These are phyloP conservation scores for Pyrrhoderma lamaoense DNA, from an alignment of 1,284 basidiomycete species.

Conservation along the genomic window DNA sequence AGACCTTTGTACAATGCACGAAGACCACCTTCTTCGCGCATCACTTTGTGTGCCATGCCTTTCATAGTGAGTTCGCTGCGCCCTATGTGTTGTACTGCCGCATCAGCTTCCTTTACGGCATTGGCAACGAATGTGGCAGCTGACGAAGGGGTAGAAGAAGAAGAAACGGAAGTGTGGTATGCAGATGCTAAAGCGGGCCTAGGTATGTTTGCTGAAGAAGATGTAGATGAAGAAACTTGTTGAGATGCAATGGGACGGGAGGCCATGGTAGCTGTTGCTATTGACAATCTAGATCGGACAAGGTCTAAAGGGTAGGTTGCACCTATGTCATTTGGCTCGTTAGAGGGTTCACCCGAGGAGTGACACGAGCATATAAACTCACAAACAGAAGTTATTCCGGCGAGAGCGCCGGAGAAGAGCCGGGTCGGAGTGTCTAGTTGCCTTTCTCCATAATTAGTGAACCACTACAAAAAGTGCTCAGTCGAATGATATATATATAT, in stretches of 20 bases:
- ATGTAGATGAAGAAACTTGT: constrained; percentile 22
- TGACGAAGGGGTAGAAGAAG: constrained; percentile 31
- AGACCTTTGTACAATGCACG: constrained; percentile 84
- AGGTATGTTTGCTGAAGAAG: constrained; percentile 22
- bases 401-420: constrained; percentile 78
- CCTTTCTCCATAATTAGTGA: constrained; percentile 58
- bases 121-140: not conserved
- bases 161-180: constrained; percentile 39
- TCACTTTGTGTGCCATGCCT: constrained; percentile 86
- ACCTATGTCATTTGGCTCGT: constrained; percentile 34
- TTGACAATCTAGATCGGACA: constrained; percentile 86
- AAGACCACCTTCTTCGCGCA: constrained; percentile 86
- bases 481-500: not conserved
- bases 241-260: constrained; percentile 23
- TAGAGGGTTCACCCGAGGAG: not conserved
- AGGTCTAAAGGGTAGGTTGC: constrained; percentile 92
- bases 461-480: constrained; percentile 43
- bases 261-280: constrained; percentile 76
- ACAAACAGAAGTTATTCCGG: constrained; percentile 88
- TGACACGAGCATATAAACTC: constrained; percentile 6
- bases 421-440: constrained; percentile 80
- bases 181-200: constrained; percentile 32
- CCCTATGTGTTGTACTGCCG: not conserved
- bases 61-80: constrained; percentile 37
- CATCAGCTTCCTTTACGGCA: not conserved